phyloP scores from a whole-genome alignment of 306 rosid species.

The Gastrolobium villosum region DNA sequence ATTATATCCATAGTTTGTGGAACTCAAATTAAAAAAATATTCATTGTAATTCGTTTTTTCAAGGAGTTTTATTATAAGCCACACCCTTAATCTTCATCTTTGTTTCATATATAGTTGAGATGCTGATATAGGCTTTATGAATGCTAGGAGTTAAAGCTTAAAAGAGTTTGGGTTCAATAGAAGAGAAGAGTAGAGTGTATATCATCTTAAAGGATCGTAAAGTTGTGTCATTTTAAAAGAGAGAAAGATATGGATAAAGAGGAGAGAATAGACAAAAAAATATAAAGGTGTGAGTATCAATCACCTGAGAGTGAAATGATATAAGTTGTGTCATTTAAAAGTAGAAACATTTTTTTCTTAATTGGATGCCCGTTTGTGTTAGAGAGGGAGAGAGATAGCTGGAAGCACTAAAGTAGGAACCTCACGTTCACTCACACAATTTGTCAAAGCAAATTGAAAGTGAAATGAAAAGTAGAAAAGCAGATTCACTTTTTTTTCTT shows the following conservation, averaged over 20 bases:
- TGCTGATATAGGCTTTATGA: conserved; percentile 10
- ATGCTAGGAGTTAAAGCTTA: background rate
- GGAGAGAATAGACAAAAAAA: too few relatives aligned
- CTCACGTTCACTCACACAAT: conserved; percentile 51
- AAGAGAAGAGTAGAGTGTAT: too few relatives aligned
- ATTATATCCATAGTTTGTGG: conserved; percentile 47
- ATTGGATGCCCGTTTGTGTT: background rate
- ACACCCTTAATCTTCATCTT: background rate
- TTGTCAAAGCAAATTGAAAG: conserved; percentile 55
- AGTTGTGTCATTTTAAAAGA: too few relatives aligned
- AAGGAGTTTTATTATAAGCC: background rate
- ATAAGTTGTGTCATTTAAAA: too few relatives aligned
- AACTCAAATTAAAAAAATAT: conserved; percentile 23
- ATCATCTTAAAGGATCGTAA: too few relatives aligned
- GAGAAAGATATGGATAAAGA: too few relatives aligned
- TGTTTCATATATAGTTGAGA: background rate
- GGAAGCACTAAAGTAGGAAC: conserved; percentile 42
- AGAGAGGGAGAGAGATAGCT: conserved; percentile 1
- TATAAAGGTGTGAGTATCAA: too few relatives aligned
- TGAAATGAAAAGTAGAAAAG: conserved; percentile 52
- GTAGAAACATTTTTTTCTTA: too few relatives aligned
- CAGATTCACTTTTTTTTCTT: conserved; percentile 36
- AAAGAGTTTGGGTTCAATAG: too few relatives aligned
- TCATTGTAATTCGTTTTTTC: conserved; percentile 15
- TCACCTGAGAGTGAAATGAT: too few relatives aligned